Evolutionary conservation across 192 early-diverging fungal species (phyloP), one percentile per base, ranked within the genome.

Genomic region (Phycomyces blakesleeanus): DNA sequence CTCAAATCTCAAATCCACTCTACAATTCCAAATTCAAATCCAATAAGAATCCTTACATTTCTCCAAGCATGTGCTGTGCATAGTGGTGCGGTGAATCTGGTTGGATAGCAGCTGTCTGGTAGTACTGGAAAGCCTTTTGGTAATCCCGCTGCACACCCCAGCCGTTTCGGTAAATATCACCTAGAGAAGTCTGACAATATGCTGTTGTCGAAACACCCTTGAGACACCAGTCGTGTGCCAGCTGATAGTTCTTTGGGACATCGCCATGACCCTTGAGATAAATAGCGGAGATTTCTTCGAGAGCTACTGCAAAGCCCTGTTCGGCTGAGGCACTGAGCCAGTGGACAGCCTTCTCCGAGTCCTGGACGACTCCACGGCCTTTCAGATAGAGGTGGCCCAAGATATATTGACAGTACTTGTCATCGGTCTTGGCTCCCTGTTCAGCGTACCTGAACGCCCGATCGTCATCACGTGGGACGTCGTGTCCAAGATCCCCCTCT

Each of bases 161-260:
- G 0, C 76, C 79, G 18, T 67, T 58, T 44, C 72, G 53, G 60
- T 81, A 81, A 41, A 72, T 63, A 47, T 65, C 53, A 8, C 72
- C 78, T 7, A 80, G 55, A 21, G 53, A 22, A 1, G 58, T 51
- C 26, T 69, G 67, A 29, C 67, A 69, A 18, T 42, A 63, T 20
- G 60, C 51, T 41, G 20, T 51, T 18, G 21, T 40, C 0, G 49
- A 57, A 4, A 37, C 47, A 15, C 16, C 26, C 24, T 57, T 51
- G 8, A 39, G 47, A 41, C 60, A 69, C 21, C 57, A 61, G 4
- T 38, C 37, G 38, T 61, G 65, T 8, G 70, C 70, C 40, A 47
- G 42, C n/a, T 49, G n/a, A 44, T 66, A 72, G 34, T 72, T 59
- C 20, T 66, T 40, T 5, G 34, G 56, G 9, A 72, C 52, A 55